Base-by-base conservation (phyloP, 345 rosid species). In the Moringa oleifera region DNA sequence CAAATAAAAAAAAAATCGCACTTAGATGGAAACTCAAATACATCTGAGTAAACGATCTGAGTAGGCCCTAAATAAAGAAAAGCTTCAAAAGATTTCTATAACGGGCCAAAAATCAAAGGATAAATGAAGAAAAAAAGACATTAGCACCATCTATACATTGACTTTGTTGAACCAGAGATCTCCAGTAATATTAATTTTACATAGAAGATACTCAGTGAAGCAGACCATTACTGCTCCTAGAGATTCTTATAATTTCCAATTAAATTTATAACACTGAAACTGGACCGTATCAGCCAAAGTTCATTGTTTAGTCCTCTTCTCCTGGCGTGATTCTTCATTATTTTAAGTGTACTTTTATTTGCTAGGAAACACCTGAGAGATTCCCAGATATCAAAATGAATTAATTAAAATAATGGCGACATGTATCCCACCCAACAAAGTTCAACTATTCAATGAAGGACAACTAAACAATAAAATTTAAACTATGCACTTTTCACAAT, bases 311-410 rank as follows among this genome's bases (percentile, higher is more conserved):
- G 12, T 41, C 47, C 16, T 41, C 47, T 15, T 41, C 12, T 15
- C 13, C 17, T 41, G 6, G 1, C 13, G 12, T 41, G 47, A 41
- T 41, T 4, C 17, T 41, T 16, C 47, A 41, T 41, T 4, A 41
- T 41, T 15, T 41, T 41, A 1, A 41, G 13, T 41, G 47, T 41
- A 41, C 2, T 41, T 41, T 41, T 41, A 16, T 41, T 41, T 41
- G 47, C 47, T 41, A 7, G 12, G 12, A 15, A 41, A 41, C 47
- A 41, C 9, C 47, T 16, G 2, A 41, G 17, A 41, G 12, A 5
- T 7, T 41, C 47, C 50, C 18, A 75, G 12, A 58, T 55, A 31
- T 54, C n/a, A 41, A 10, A 25, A 24, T 11, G 51, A 33, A 59
- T 57, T 31, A 19, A 63, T 28, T 50, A 22, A 45, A 31, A 12